Base-by-base conservation (phyloP, 345 rosid species). In the Turritis glabra region DNA sequence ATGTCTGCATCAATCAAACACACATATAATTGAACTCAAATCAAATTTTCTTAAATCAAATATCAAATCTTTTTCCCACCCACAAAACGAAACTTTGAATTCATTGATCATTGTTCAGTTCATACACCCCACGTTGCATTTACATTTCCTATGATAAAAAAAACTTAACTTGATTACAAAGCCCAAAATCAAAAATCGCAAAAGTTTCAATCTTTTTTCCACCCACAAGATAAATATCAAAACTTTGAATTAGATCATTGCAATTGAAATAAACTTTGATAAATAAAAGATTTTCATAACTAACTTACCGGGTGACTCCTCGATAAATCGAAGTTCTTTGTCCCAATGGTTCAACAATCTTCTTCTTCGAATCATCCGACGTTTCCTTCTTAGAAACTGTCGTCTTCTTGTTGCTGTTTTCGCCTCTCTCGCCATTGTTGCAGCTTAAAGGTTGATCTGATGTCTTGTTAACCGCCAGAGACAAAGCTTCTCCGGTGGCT, bases 241-340 rank as follows among this genome's bases (percentile, higher is more conserved):
- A 64, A 54, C 71, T 52, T 64, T 73, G 19, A 38, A 22, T 17
- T 25, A 52, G 10, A 47, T 25, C 56, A 15, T 19, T 21, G 44
- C 54, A 56, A 33, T 35, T n/a, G n/a, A n/a, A n/a, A n/a, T n/a
- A n/a, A n/a, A n/a, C n/a, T n/a, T n/a, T n/a, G n/a, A n/a, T n/a
- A n/a, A n/a, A n/a, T n/a, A n/a, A n/a, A n/a, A n/a, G n/a, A n/a
- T n/a, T n/a, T n/a, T n/a, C n/a, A n/a, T n/a, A n/a, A n/a, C n/a
- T n/a, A n/a, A 12, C 35, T 77, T 63, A 77, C 98, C 97, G 80
- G 3, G 98, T 94, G 57, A 94, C 98, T n/a, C 98, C 98, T 80
- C 98, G 80, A 84, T 89, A 91, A 40, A 91, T 94, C 41, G 98
- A 94, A 38, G 97, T 94, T 58, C 98, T 71, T 79, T 91, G 98